Evolutionary conservation across 1,284 basidiomycete species (phyloP), one percentile per base, ranked within the genome.

Genomic region (Ustilago hordei): DNA sequence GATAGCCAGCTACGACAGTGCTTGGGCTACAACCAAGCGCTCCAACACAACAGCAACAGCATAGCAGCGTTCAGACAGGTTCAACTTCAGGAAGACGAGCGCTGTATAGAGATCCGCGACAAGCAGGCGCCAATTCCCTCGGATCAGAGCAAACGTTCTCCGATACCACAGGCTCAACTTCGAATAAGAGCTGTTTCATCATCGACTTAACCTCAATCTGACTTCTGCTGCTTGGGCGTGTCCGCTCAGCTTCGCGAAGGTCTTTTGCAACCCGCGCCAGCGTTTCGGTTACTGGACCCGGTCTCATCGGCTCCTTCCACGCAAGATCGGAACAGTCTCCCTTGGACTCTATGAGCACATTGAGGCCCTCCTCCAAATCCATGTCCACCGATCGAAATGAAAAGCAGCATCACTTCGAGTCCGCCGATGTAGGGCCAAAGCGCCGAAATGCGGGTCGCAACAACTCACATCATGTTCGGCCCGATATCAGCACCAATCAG

Each of bases 341-440:
- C 36, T 13, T 19, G 55, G 31, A 17, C 43, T 71, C 56, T 32
- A 81, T 81, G 79, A 79, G 66, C 76, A 72, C 74, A 12, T 45
- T 70, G 52, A 59, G 77, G 38, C 76, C 69, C n/a, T 60, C 66
- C 8, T 58, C 50, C 55, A 70, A 71, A 53, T 76, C 77, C 60
- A 75, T 74, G 69, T 63, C 75, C 55, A 67, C 34, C 48, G 64
- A 78, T 70, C 61, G 61, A 23, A 77, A 53, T 55, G 32, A 47
- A 7, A 69, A 64, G 43, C 23, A 39, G 32, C 57, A 69, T 41
- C 54, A 68, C 55, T 55, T 68, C 47, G 65, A 64, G 28, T 39
- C 64, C 38, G 36, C 55, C 60, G 60, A 62, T n/a, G 28, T 34
- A n/a, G 65, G 66, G 12, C 55, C 54, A 15, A 72, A 75, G 28